These are phyloP conservation scores for Rhizophora apiculata DNA, from an alignment of 345 rosid species.

Conservation along the genomic window DNA sequence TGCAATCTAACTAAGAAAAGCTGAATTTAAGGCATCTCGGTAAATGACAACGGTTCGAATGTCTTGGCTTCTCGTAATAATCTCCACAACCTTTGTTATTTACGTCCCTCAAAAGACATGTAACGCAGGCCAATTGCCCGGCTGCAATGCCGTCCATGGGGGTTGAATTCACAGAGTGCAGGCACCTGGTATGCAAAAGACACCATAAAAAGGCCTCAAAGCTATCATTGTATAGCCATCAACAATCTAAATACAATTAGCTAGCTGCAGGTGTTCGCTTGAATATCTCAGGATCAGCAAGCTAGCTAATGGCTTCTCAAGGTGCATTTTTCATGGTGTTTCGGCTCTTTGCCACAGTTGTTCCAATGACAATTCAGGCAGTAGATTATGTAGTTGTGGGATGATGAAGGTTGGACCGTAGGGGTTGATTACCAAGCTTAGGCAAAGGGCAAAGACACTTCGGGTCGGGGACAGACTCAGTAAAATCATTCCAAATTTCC, in stretches of 20 bases:
- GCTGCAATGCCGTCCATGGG: constrained; percentile 10
- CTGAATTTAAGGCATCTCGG: too few relatives aligned
- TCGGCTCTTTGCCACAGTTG: constrained; percentile 11
- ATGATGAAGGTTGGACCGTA: constrained; percentile 32
- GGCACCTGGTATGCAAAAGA: neutral
- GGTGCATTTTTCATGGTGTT: neutral
- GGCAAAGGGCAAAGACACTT: constrained; percentile 29
- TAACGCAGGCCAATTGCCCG: neutral
- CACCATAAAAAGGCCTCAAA: neutral
- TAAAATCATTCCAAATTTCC: neutral
- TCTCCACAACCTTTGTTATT: neutral
- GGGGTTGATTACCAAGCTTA: constrained; percentile 29
- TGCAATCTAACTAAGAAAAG: too few relatives aligned
- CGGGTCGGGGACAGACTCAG: constrained; percentile 36
- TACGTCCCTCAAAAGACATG: neutral
- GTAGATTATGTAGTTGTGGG: constrained; percentile 32
- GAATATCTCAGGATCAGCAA: too few relatives aligned
- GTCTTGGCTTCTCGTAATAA: neutral
- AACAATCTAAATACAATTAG: too few relatives aligned
- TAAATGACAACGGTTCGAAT: too few relatives aligned
- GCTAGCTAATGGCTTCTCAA: constrained; percentile 24
- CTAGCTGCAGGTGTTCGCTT: too few relatives aligned
- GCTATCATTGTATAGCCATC: too few relatives aligned
- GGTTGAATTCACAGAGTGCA: neutral
- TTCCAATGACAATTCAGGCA: constrained; percentile 18